A percentile compares a stretch with the other conserved stretches of the same genome.
phyloP scores from a whole-genome alignment of 352 stramenopile genomes.

The Phytophthora sp. region DNA sequence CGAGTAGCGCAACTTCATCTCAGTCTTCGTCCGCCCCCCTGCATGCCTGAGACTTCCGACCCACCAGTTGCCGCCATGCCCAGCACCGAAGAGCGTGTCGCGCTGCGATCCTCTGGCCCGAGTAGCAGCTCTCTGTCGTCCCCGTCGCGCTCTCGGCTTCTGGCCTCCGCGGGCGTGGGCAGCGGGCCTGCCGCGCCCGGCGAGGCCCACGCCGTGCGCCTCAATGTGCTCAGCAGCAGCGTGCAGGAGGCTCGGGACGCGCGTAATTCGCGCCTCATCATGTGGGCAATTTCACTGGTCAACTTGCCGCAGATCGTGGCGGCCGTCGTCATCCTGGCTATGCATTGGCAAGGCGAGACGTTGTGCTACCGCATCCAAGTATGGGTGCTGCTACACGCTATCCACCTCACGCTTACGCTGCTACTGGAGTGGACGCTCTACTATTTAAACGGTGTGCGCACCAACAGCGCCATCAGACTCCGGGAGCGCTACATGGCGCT shows the following conservation, averaged over 20 bases:
- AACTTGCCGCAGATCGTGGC: slow-evolving; percentile 80
- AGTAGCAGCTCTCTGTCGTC: slow-evolving; percentile 32
- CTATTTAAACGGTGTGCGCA: slow-evolving; percentile 64
- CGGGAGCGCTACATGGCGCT: slow-evolving; percentile 74
- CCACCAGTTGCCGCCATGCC: slow-evolving; percentile 23
- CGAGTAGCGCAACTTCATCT: too few species aligned
- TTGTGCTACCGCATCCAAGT: slow-evolving; percentile 85
- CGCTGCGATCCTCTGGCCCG: slow-evolving; percentile 24
- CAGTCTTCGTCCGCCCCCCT: not conserved
- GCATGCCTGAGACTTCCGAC: slow-evolving; percentile 30
- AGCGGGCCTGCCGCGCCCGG: slow-evolving; percentile 43
- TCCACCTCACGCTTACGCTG: slow-evolving; percentile 72
- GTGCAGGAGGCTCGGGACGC: slow-evolving; percentile 82
- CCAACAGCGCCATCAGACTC: slow-evolving; percentile 61
- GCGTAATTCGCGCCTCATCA: slow-evolving; percentile 80
- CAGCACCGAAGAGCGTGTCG: slow-evolving; percentile 38
- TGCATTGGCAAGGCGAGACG: slow-evolving; percentile 75
- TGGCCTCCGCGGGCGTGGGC: slow-evolving; percentile 34
- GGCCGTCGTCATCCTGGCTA: slow-evolving; percentile 58
- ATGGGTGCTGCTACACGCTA: slow-evolving; percentile 81
- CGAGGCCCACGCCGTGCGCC: slow-evolving; percentile 79
- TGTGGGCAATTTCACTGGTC: slow-evolving; percentile 78
- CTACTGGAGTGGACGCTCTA: slow-evolving; percentile 81
- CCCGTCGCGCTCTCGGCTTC: slow-evolving; percentile 34
- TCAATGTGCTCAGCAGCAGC: slow-evolving; percentile 87